These are phyloP conservation scores for Gracilaria vermiculophylla DNA, from an alignment of 23 red algal species.

Conservation along the genomic window DNA sequence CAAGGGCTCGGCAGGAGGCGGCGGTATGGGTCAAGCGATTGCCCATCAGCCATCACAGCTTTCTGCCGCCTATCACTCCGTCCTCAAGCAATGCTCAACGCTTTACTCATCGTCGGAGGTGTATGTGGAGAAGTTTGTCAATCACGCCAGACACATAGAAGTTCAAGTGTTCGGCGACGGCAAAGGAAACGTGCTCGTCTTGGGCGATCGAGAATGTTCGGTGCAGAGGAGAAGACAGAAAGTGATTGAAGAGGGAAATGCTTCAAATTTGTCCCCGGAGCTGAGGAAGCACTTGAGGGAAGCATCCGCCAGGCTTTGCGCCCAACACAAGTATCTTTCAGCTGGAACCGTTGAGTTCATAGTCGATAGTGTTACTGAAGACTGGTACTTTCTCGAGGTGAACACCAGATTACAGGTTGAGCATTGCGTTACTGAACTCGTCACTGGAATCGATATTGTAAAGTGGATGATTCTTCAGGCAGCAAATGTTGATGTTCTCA, in stretches of 20 bases:
- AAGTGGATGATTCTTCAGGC: constrained; percentile 64
- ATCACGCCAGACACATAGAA: constrained; percentile 83
- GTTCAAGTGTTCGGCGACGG: constrained; percentile 94
- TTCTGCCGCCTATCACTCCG: constrained; percentile 37
- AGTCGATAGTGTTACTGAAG: constrained; percentile 39
- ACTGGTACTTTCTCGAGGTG: constrained; percentile 92
- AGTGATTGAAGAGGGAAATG: constrained; percentile 92
- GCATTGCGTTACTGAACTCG: constrained; percentile 72
- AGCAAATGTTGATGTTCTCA: constrained; percentile 41
- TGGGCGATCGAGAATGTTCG: constrained; percentile 91
- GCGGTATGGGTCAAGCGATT: constrained; percentile 90
- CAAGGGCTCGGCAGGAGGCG: constrained; percentile 91
- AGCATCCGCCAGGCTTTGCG: constrained; percentile 60
- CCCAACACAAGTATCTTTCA: constrained; percentile 52
- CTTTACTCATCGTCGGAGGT: constrained; percentile 72
- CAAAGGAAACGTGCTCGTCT: constrained; percentile 51
- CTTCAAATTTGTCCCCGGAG: constrained; percentile 44
- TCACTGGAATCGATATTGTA: constrained; percentile 90
- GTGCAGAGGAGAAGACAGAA: constrained; percentile 95
- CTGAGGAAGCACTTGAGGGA: constrained; percentile 44
- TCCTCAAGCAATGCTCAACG: constrained; percentile 18
- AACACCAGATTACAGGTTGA: constrained; percentile 94
- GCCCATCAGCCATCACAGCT: constrained; percentile 32
- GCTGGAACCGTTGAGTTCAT: constrained; percentile 99
- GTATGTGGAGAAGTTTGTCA: constrained; percentile 79